Evolutionary conservation across 352 stramenopile species (phyloP).

Genomic region (Phytophthora chlamydospora): DNA sequence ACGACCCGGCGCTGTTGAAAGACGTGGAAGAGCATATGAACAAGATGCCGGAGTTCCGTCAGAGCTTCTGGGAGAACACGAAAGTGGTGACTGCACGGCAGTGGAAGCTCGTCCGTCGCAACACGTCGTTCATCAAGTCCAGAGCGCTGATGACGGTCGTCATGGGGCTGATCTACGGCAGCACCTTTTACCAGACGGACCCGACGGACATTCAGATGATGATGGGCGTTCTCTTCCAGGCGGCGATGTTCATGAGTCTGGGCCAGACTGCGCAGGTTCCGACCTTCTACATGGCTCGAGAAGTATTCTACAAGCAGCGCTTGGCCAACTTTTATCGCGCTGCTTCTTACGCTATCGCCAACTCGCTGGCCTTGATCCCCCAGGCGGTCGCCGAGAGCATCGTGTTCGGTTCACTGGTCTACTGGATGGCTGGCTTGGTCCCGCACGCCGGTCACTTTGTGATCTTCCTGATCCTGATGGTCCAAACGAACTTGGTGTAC

Average conservation of each 20-base stretch:
- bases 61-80: constrained; percentile 37
- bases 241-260: constrained; percentile 81
- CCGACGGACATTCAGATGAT: constrained; percentile 43
- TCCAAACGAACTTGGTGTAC: constrained; percentile 43
- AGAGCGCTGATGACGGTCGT: constrained; percentile 46
- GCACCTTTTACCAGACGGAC: constrained; percentile 55
- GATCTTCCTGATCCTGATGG: constrained; percentile 38
- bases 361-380: constrained; percentile 33
- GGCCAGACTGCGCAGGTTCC: constrained; percentile 77
- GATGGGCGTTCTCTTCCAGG: constrained; percentile 82
- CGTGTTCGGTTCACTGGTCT: constrained; percentile 77
- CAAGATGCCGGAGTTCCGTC: constrained; percentile 36
- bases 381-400: constrained; percentile 56
- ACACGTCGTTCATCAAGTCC: constrained; percentile 40
- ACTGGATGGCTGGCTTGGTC: constrained; percentile 75
- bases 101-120: constrained; percentile 53
- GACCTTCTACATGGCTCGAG: constrained; percentile 67
- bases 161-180: constrained; percentile 56
- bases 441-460: constrained; percentile 32
- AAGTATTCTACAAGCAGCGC: constrained; percentile 85
- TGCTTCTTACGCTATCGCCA: constrained; percentile 68
- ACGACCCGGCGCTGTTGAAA: constrained; percentile 17
- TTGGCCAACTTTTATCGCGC: constrained; percentile 79
- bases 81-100: constrained; percentile 39
- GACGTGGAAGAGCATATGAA: constrained; percentile 82